These are phyloP conservation scores for Garcia nutans DNA, from an alignment of 345 rosid genomes.

Conservation along the genomic window DNA sequence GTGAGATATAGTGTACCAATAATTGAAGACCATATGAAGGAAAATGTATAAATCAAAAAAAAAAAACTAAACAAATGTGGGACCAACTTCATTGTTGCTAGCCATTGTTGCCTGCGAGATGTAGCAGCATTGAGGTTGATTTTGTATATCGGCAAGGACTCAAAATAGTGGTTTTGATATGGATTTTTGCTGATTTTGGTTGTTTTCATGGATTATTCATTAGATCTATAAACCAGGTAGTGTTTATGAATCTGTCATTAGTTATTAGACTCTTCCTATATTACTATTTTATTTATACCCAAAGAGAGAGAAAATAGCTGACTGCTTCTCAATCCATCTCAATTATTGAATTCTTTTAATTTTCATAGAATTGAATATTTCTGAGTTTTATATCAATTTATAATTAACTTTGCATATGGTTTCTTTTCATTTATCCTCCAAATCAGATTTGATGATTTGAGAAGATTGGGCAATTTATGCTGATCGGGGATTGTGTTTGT, in stretches of 20 bases:
- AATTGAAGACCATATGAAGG: too few relatives aligned
- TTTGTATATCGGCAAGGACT: too few relatives aligned
- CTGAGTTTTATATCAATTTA: not conserved
- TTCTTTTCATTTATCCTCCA: not conserved
- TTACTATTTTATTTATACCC: not conserved
- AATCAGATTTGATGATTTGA: not conserved
- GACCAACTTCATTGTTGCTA: too few relatives aligned
- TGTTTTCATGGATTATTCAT: not conserved
- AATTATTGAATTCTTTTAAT: not conserved
- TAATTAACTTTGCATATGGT: not conserved
- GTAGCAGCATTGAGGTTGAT: too few relatives aligned
- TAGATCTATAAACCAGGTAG: conserved; percentile 36
- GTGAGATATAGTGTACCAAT: too few relatives aligned
- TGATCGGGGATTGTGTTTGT: not conserved
- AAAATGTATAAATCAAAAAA: too few relatives aligned
- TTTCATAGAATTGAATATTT: not conserved
- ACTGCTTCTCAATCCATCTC: not conserved
- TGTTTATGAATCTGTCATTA: conserved; percentile 1
- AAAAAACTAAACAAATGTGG: too few relatives aligned
- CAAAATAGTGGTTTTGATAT: too few relatives aligned
- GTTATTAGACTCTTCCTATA: not conserved
- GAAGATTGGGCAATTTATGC: not conserved
- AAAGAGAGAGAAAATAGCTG: not conserved
- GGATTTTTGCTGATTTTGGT: not conserved
- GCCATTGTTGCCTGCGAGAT: too few relatives aligned